Evolutionary conservation across 768 basidiomycete genomes (phyloP).

Genomic region (Cystofilobasidium capitatum): DNA sequence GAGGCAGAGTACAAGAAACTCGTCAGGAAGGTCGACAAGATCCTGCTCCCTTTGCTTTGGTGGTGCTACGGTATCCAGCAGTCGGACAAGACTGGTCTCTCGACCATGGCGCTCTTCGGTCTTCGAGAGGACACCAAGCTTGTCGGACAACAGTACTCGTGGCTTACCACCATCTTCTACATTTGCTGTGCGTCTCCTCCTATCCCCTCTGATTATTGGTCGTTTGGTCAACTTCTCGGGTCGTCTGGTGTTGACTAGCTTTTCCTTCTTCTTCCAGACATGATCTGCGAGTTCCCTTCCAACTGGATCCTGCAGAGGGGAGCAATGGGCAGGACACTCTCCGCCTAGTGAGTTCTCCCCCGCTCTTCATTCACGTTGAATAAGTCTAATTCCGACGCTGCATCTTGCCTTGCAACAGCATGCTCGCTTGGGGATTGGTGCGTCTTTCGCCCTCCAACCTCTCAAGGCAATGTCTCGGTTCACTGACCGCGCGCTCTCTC

Average conservation of each 20-base stretch:
- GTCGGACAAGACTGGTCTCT: constrained; percentile 29
- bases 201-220: no score
- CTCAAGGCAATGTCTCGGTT: neutral
- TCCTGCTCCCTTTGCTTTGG: constrained; percentile 28
- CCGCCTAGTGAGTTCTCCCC: no score
- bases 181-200: constrained; percentile 27
- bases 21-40: constrained; percentile 24
- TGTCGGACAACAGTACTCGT: constrained; percentile 30
- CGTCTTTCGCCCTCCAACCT: neutral
- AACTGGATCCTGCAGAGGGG: constrained; percentile 29
- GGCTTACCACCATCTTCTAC: constrained; percentile 19
- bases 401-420: no score
- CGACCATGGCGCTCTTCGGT: constrained; percentile 11
- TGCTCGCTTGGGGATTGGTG: no score
- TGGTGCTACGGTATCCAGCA: constrained; percentile 33
- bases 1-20: constrained; percentile 30
- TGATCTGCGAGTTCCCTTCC: constrained; percentile 31
- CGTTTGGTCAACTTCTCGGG: no score
- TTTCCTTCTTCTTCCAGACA: constrained; percentile 28
- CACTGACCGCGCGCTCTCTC: neutral
- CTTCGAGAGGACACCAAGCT: constrained; percentile 26
- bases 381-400: no score
- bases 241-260: no score
- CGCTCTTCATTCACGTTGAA: no score
- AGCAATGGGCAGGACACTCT: neutral